Evolutionary conservation across 208 protist genomes (phyloP).

Genomic region (Wallacemonas sp.): DNA sequence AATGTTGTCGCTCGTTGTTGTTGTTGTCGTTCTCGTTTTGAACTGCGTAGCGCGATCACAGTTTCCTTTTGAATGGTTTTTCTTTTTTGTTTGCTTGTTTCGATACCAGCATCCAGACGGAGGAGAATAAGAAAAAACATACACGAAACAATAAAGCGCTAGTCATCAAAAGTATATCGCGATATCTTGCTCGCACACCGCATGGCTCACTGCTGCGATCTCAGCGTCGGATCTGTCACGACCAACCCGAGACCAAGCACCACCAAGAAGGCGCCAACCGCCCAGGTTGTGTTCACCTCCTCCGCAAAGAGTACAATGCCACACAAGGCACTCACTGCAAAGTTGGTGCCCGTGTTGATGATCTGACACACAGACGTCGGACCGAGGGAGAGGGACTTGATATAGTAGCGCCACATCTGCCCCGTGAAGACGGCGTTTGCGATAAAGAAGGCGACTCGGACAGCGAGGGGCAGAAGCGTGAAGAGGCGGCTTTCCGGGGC

Average conservation of each 20-base stretch:
- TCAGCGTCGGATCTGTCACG: conserved; percentile 65
- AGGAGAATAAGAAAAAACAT: too few relatives aligned
- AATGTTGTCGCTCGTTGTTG: too few relatives aligned
- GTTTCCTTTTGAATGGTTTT: too few relatives aligned
- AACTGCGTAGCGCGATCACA: too few relatives aligned
- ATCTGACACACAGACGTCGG: conserved; percentile 86
- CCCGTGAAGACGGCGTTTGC: conserved; percentile 68
- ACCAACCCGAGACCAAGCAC: conserved; percentile 66
- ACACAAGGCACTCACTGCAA: conserved; percentile 71
- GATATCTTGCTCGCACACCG: too few relatives aligned
- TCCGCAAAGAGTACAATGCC: conserved; percentile 77
- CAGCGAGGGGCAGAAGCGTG: conserved; percentile 2
- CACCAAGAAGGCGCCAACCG: conserved; percentile 58
- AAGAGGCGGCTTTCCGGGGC: background rate
- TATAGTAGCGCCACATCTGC: conserved; percentile 87
- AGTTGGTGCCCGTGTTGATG: conserved; percentile 84
- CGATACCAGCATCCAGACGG: too few relatives aligned
- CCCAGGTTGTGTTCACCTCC: conserved; percentile 70
- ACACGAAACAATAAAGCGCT: too few relatives aligned
- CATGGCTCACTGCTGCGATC: too few relatives aligned
- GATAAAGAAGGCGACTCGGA: conserved; percentile 50
- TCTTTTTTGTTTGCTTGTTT: background rate
- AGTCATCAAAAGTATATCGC: too few relatives aligned
- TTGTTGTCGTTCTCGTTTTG: too few relatives aligned
- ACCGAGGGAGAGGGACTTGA: conserved; percentile 78